These are phyloP conservation scores for Podospora pseudocomata DNA, from an alignment of 495 filamentous ascomycete genomes.

Conservation along the genomic window DNA sequence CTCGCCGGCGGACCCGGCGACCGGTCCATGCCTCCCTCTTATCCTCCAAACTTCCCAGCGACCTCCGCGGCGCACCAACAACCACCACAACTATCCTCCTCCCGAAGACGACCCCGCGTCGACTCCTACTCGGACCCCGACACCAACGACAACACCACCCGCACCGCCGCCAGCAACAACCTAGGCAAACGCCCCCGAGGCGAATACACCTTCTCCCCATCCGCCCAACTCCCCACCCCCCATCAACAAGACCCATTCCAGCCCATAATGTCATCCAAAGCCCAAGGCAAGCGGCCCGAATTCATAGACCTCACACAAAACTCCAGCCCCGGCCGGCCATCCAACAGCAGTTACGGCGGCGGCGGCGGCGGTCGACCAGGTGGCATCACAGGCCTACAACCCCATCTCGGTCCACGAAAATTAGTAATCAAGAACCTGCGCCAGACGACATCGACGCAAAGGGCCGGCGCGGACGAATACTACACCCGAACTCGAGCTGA, in stretches of 20 bases:
- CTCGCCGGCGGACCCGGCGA: background rate
- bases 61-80: background rate
- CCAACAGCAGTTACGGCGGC: conserved; percentile 2
- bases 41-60: background rate
- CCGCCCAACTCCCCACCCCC: conserved; percentile 7
- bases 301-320: conserved; percentile 36
- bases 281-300: conserved; percentile 40
- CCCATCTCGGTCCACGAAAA: conserved; percentile 67
- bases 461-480: conserved; percentile 50
- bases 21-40: conserved; percentile 9
- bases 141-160: conserved; percentile 2
- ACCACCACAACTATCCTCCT: background rate
- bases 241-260: conserved; percentile 1
- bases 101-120: conserved; percentile 14
- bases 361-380: conserved; percentile 7
- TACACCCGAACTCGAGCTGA: conserved; percentile 68
- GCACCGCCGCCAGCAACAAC: conserved; percentile 10
- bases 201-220: conserved; percentile 21
- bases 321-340: conserved; percentile 3
- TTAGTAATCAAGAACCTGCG: conserved; percentile 85
- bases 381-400: conserved; percentile 43
- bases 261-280: conserved; percentile 33
- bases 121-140: conserved; percentile 12
- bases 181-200: conserved; percentile 33
- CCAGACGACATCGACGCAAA: conserved; percentile 39